Base-by-base conservation (phyloP, 768 basidiomycete genomes). In the Leccinum disarticulatum region DNA sequence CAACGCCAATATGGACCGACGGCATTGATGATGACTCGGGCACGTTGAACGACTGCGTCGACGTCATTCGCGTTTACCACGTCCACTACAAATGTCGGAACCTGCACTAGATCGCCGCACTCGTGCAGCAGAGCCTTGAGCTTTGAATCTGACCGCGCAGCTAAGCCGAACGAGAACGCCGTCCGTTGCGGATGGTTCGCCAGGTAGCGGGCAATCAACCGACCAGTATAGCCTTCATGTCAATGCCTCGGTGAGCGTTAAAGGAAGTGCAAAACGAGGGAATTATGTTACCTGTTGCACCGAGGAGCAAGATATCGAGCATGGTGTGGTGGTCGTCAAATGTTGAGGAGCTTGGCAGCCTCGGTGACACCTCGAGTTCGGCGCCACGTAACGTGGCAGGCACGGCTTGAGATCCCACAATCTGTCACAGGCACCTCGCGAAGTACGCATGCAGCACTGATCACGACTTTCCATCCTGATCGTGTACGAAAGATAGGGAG, bases 1-100 rank as follows among this genome's bases (percentile, higher is more conserved):
- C 81, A 90, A 6, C 70, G 69, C 81, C 83, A 87, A 69, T 81
- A 94, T 2, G 91, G 91, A 1, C 92, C 92, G 33, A 90, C 83
- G 31, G 86, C 76, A 66, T 90, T 92, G 59, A 94, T 86, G 56
- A 95, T 83, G 19, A 94, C 87, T 50, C 81, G 81, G 6, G 84
- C 77, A 17, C 70, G 69, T 65, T 79, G 80, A 15, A 94, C 86
- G 2, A 77, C 82, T 2, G 66, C 72, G 53, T 88, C 85, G 3
- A 94, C 71, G 30, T 84, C 79, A 11, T 77, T 73, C 5, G 66
- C 67, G 9, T 83, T 77, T 9, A 80, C 77, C 8, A 91, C 83
- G 62, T 93, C 90, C 13, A 90, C 77, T 38, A 83, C 73, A 22
- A 86, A 77, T 30, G 76, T 62, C 48, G 69, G 71, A 59, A 88